Conservation (phyloP, 1,284 basidiomycete genomes). For the Irpex sp. region DNA sequence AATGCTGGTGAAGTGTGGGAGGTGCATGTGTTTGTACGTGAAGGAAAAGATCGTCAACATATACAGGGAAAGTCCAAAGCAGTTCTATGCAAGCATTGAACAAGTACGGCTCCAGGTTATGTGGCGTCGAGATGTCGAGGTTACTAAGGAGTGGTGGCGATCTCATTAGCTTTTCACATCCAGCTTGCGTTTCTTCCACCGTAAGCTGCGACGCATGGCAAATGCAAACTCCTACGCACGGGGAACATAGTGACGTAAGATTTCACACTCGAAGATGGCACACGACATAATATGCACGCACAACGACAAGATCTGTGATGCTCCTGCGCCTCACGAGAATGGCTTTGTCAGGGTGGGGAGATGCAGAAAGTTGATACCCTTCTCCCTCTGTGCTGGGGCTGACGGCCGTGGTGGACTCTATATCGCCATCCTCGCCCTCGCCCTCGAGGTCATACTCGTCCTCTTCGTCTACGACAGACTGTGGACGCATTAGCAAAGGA, state of each 20-base stretch:
- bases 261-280: background rate
- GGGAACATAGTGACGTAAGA: background rate
- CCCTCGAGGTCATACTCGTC: no score
- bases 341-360: no score
- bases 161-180: background rate
- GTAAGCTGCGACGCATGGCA: slow-evolving; percentile 7
- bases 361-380: no score
- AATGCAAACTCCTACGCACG: background rate
- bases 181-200: background rate
- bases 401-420: no score
- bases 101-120: background rate
- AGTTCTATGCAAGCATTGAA: background rate
- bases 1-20: background rate
- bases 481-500: background rate
- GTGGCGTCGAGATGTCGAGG: background rate
- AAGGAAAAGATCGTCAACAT: background rate
- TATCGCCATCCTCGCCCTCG: no score
- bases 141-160: background rate
- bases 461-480: no score
- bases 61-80: background rate
- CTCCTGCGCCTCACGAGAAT: no score
- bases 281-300: no score
- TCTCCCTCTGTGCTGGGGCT: no score
- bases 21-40: background rate
- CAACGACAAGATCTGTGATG: no score